phyloP scores from a whole-genome alignment of 2,329 filamentous ascomycete genomes.

The Alternaria triticina region DNA sequence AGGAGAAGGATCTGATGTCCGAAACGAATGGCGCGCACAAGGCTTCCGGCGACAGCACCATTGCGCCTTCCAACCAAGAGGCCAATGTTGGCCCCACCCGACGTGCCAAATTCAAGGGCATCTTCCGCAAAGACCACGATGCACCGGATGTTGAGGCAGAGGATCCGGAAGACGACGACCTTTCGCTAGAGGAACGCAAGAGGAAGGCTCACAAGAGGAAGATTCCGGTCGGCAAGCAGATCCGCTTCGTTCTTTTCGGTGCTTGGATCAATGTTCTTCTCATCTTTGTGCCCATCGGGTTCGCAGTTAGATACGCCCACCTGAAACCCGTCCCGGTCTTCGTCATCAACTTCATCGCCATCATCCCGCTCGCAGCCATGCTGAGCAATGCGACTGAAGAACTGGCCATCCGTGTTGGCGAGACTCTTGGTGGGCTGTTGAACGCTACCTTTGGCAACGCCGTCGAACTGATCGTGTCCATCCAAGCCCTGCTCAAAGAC shows the following conservation, averaged over 20 bases:
- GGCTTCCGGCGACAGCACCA: slow-evolving; percentile 32
- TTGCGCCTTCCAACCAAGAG: slow-evolving; percentile 16
- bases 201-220: slow-evolving; percentile 40
- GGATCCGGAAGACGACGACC: slow-evolving; percentile 28
- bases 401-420: slow-evolving; percentile 76
- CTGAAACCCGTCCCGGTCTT: slow-evolving; percentile 62
- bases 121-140: slow-evolving; percentile 34
- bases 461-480: slow-evolving; percentile 85
- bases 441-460: slow-evolving; percentile 94
- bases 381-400: slow-evolving; percentile 90
- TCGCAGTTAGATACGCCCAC: slow-evolving; percentile 71
- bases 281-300: slow-evolving; percentile 76
- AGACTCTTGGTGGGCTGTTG: slow-evolving; percentile 84
- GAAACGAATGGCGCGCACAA: slow-evolving; percentile 20
- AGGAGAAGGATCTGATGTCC: slow-evolving; percentile 11
- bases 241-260: slow-evolving; percentile 76
- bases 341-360: slow-evolving; percentile 91
- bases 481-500: slow-evolving; percentile 77
- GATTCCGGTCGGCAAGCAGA: slow-evolving; percentile 56
- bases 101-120: slow-evolving; percentile 41
- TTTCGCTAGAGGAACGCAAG: slow-evolving; percentile 41
- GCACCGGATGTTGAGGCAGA: slow-evolving; percentile 22
- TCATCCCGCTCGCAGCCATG: slow-evolving; percentile 86
- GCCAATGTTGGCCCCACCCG: slow-evolving; percentile 24
- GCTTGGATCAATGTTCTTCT: slow-evolving; percentile 89